A percentile compares a stretch with the other conserved stretches of the same genome.
Conservation (phyloP, 371 early-diverging fungal species). For the Apophysomyces ossiformis region DNA sequence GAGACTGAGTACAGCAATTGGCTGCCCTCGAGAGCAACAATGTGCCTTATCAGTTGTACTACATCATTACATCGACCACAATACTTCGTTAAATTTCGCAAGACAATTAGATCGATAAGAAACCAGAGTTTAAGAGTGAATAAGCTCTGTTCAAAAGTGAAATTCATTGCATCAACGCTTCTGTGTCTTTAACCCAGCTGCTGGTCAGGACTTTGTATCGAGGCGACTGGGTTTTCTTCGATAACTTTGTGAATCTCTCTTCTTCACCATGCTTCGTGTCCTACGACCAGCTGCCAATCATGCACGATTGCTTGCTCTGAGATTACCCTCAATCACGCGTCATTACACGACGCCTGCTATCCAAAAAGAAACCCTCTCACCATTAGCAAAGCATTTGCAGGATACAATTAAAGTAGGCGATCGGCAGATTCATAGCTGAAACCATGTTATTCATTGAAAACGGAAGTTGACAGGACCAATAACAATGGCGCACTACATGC, state of each 20-base stretch:
- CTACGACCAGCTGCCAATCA: not conserved
- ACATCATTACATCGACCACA: too few species aligned
- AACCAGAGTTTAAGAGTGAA: too few species aligned
- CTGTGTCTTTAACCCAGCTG: too few species aligned
- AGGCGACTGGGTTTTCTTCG: slow-evolving; percentile 3
- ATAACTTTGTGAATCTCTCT: not conserved
- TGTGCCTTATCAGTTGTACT: too few species aligned
- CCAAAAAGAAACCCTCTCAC: slow-evolving; percentile 59
- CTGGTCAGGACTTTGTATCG: too few species aligned
- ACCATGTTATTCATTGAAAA: slow-evolving; percentile 1
- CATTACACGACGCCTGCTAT: not conserved
- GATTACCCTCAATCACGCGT: not conserved
- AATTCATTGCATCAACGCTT: too few species aligned
- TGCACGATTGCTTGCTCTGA: not conserved
- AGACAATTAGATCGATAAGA: too few species aligned
- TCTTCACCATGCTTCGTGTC: not conserved
- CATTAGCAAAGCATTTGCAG: slow-evolving; percentile 63
- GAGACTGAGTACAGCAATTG: too few species aligned
- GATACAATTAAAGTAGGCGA: slow-evolving; percentile 63
- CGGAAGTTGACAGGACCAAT: slow-evolving; percentile 80
- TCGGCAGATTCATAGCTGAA: not conserved
- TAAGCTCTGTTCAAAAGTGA: too few species aligned
- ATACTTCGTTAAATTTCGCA: too few species aligned
- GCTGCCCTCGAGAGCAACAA: too few species aligned
- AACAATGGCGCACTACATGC: slow-evolving; percentile 88